These are phyloP conservation scores for Arachis hypogaea DNA, from an alignment of 306 rosid genomes.

Conservation along the genomic window DNA sequence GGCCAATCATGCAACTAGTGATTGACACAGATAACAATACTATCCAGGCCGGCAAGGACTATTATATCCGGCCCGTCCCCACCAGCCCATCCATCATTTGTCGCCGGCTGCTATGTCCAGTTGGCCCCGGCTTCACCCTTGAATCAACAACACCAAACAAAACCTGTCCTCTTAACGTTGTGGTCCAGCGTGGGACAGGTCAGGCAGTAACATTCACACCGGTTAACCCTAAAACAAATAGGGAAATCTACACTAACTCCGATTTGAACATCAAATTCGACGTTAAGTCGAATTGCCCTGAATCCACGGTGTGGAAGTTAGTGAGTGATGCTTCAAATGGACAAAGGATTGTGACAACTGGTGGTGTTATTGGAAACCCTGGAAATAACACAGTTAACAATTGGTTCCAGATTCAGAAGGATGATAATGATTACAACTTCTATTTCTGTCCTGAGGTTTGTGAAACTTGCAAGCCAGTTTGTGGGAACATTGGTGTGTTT, in stretches of 20 bases:
- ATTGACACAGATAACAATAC: constrained; percentile 42
- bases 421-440: constrained; percentile 53
- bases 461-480: constrained; percentile 46
- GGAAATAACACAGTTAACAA: constrained; percentile 43
- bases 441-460: constrained; percentile 69
- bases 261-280: constrained; percentile 55
- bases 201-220: constrained; percentile 44
- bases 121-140: constrained; percentile 53
- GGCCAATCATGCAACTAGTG: constrained; percentile 38
- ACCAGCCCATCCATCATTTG: constrained; percentile 20
- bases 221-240: constrained; percentile 31
- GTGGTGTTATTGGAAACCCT: constrained; percentile 57
- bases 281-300: constrained; percentile 17
- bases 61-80: constrained; percentile 51
- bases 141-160: constrained; percentile 37
- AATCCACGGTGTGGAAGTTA: constrained; percentile 58
- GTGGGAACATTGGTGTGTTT: constrained; percentile 55
- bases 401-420: constrained; percentile 74
- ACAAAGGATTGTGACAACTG: constrained; percentile 53
- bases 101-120: constrained; percentile 39
- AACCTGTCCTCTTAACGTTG: constrained; percentile 56
- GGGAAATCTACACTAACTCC: constrained; percentile 45
- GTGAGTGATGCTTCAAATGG: constrained; percentile 40
- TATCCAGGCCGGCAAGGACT: constrained; percentile 36
- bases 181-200: constrained; percentile 48